Conservation (phyloP, 441 rosid species). For the Biscutella laevigata region DNA sequence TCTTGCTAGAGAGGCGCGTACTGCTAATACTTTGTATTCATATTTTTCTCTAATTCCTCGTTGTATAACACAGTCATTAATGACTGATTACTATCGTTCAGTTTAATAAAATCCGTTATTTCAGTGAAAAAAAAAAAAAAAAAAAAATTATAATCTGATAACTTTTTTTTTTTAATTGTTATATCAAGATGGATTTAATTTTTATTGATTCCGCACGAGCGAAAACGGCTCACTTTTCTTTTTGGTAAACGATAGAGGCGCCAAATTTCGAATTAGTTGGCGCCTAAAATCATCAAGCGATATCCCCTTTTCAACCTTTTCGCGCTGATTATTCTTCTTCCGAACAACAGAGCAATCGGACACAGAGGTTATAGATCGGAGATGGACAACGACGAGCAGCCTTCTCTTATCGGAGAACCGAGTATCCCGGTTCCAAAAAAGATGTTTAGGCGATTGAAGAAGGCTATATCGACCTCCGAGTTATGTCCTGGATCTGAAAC, state of each 20-base stretch:
- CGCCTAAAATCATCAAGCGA: constrained; percentile 11
- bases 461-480: constrained; percentile 23
- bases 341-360: not conserved
- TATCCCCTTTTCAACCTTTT: not conserved
- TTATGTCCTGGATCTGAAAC: constrained; percentile 15
- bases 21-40: too few species aligned
- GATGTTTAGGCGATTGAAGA: constrained; percentile 65
- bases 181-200: too few species aligned
- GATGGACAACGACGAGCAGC: constrained; percentile 45
- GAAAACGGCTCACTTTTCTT: not conserved
- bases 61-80: too few species aligned
- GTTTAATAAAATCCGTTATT: too few species aligned
- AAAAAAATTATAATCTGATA: too few species aligned
- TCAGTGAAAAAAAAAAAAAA: too few species aligned
- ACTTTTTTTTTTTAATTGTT: too few species aligned
- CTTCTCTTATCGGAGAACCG: constrained; percentile 36
- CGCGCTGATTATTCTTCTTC: not conserved
- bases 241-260: not conserved
- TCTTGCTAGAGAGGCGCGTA: too few species aligned
- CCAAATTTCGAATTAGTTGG: constrained; percentile 22
- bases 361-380: constrained; percentile 14
- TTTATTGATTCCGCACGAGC: too few species aligned
- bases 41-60: too few species aligned
- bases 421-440: constrained; percentile 35
- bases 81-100: too few species aligned